These are phyloP conservation scores for Mollisiaceae sp. DNA, from an alignment of 2,329 filamentous ascomycete species.

Conservation along the genomic window DNA sequence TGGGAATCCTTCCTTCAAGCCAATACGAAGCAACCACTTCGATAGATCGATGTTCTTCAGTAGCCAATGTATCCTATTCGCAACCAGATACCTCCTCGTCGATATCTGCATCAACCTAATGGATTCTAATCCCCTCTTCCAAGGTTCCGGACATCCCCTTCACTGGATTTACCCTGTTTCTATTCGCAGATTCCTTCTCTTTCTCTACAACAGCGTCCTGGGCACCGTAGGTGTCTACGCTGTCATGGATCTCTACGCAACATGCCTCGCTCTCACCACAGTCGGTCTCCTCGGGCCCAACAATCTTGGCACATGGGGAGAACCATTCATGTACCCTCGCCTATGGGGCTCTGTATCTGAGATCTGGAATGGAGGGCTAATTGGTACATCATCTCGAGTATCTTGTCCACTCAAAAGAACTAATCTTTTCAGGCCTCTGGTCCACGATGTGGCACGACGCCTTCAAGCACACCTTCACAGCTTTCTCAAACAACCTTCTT, in stretches of 20 bases:
- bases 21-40: background rate
- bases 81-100: slow-evolving; percentile 7
- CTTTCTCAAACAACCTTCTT: slow-evolving; percentile 8
- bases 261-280: slow-evolving; percentile 1
- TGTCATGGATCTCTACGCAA: slow-evolving; percentile 19
- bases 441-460: slow-evolving; percentile 22
- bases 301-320: slow-evolving; percentile 15
- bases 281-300: slow-evolving; percentile 10
- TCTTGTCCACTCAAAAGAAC: too few relatives aligned
- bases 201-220: background rate
- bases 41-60: background rate
- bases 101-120: slow-evolving; percentile 13
- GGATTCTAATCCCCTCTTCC: slow-evolving; percentile 12
- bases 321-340: slow-evolving; percentile 18
- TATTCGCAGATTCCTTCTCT: background rate
- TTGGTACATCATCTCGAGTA: too few relatives aligned
- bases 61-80: background rate
- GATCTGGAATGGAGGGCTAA: slow-evolving; percentile 14
- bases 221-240: slow-evolving; percentile 8
- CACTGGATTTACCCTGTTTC: background rate
- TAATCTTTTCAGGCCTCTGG: slow-evolving; percentile 19
- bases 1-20: background rate
- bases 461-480: slow-evolving; percentile 15
- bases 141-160: background rate
- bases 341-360: slow-evolving; percentile 15